These are phyloP conservation scores for Debaryomyces sp. DNA, from an alignment of 1,139 yeast species.

Conservation along the genomic window DNA sequence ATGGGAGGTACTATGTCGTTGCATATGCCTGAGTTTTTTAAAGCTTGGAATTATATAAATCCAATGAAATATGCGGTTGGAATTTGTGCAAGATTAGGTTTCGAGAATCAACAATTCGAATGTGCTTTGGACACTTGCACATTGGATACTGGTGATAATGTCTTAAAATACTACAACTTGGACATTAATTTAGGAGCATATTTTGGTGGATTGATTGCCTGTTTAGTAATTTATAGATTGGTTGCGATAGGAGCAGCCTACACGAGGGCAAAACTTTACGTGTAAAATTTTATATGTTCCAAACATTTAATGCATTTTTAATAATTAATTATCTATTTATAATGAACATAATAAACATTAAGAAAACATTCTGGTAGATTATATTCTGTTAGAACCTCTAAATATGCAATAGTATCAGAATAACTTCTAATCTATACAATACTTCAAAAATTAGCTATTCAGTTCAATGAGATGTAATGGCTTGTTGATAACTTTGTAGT, in stretches of 20 bases:
- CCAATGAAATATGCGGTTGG: constrained; percentile 76
- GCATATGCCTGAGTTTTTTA: constrained; percentile 68
- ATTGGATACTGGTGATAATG: constrained; percentile 37
- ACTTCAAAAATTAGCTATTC: too few species aligned
- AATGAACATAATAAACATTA: background rate
- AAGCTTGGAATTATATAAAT: constrained; percentile 69
- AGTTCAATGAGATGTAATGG: too few species aligned
- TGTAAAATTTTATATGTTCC: background rate
- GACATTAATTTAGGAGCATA: constrained; percentile 30
- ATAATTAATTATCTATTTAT: background rate
- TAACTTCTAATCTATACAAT: too few species aligned
- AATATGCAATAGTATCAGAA: background rate
- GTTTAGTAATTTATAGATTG: constrained; percentile 37
- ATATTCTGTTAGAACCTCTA: too few species aligned
- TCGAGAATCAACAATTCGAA: constrained; percentile 32
- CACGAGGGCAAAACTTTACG: constrained; percentile 29
- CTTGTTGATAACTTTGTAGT: too few species aligned
- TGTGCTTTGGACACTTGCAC: constrained; percentile 33
- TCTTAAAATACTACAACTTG: constrained; percentile 37
- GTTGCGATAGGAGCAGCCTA: constrained; percentile 31
- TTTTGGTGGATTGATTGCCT: constrained; percentile 41
- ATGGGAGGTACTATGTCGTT: constrained; percentile 90
- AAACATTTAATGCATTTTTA: background rate
- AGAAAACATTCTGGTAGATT: background rate
- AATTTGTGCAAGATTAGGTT: constrained; percentile 44